These are phyloP conservation scores for Mortierella polycephala DNA, from an alignment of 371 early-diverging fungal genomes.

Conservation along the genomic window DNA sequence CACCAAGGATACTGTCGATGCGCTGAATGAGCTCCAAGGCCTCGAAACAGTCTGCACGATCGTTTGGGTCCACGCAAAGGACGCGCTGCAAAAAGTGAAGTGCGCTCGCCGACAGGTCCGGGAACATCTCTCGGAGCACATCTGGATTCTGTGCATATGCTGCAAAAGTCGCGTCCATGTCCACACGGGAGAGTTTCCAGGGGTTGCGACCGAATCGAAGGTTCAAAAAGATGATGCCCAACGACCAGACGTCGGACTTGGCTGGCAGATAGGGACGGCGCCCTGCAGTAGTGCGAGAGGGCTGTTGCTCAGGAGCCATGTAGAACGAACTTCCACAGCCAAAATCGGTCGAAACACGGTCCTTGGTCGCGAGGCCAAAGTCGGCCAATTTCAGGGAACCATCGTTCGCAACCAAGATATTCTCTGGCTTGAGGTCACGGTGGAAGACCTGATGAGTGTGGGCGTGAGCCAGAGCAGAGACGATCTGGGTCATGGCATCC, in stretches of 20 bases:
- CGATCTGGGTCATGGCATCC: slow-evolving; percentile 62
- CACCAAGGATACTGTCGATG: slow-evolving; percentile 29
- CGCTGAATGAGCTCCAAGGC: slow-evolving; percentile 48
- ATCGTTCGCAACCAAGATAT: slow-evolving; percentile 69
- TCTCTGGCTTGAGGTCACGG: slow-evolving; percentile 86
- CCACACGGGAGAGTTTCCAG: slow-evolving; percentile 74
- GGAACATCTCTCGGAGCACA: slow-evolving; percentile 65
- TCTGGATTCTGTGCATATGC: slow-evolving; percentile 64
- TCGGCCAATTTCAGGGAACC: slow-evolving; percentile 80
- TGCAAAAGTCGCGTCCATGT: slow-evolving; percentile 63
- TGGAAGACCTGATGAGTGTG: slow-evolving; percentile 72
- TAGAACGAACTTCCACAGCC: slow-evolving; percentile 84
- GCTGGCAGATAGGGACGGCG: slow-evolving; percentile 69
- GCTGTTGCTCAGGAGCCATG: slow-evolving; percentile 71
- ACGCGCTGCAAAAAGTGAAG: slow-evolving; percentile 53
- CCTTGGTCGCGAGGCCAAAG: slow-evolving; percentile 86
- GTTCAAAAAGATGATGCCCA: slow-evolving; percentile 81
- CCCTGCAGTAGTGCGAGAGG: slow-evolving; percentile 58
- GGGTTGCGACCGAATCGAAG: slow-evolving; percentile 83
- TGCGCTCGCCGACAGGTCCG: slow-evolving; percentile 55
- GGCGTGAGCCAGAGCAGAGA: slow-evolving; percentile 65
- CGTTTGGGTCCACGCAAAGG: slow-evolving; percentile 54
- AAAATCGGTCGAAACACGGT: slow-evolving; percentile 74
- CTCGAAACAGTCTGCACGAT: slow-evolving; percentile 57
- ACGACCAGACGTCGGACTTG: slow-evolving; percentile 80